Conservation (phyloP, 805 yeast genomes). For the Ogataea kodamae region DNA sequence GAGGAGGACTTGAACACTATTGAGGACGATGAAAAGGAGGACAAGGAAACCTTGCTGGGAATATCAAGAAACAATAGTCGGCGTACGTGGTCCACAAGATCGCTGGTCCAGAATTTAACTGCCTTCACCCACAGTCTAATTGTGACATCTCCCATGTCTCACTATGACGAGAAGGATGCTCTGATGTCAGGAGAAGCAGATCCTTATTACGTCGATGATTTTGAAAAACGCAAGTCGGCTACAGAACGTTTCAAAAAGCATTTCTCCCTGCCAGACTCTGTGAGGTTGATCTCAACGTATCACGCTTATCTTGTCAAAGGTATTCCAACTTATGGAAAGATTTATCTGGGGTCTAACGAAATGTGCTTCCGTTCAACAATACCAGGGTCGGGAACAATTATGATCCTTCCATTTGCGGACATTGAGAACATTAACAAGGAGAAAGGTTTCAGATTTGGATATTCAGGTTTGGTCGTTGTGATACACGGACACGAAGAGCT, state of each 20-base stretch:
- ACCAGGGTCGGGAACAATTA: constrained; percentile 73
- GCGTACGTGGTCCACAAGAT: constrained; percentile 25
- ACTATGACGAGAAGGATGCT: constrained; percentile 45
- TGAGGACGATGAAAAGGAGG: constrained; percentile 8
- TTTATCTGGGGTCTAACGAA: constrained; percentile 64
- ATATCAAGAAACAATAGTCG: constrained; percentile 7
- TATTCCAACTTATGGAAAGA: constrained; percentile 78
- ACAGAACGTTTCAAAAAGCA: constrained; percentile 58
- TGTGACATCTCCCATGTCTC: constrained; percentile 36
- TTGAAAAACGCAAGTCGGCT: constrained; percentile 42
- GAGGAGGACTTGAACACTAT: constrained; percentile 6
- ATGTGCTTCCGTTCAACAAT: constrained; percentile 79
- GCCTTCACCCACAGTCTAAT: constrained; percentile 27
- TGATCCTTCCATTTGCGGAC: constrained; percentile 77
- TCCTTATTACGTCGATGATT: constrained; percentile 44
- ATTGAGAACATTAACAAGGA: constrained; percentile 67
- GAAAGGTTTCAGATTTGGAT: constrained; percentile 65
- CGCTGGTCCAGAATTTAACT: constrained; percentile 30
- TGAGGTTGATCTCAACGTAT: constrained; percentile 61
- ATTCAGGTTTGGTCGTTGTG: constrained; percentile 66
- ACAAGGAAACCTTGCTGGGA: constrained; percentile 1
- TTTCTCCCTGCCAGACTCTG: constrained; percentile 57
- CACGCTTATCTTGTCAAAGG: constrained; percentile 65
- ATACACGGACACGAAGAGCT: constrained; percentile 75
- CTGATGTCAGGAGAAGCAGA: constrained; percentile 44